These are phyloP conservation scores for Byssothecium circinans DNA, from an alignment of 2,329 filamentous ascomycete genomes.

Conservation along the genomic window DNA sequence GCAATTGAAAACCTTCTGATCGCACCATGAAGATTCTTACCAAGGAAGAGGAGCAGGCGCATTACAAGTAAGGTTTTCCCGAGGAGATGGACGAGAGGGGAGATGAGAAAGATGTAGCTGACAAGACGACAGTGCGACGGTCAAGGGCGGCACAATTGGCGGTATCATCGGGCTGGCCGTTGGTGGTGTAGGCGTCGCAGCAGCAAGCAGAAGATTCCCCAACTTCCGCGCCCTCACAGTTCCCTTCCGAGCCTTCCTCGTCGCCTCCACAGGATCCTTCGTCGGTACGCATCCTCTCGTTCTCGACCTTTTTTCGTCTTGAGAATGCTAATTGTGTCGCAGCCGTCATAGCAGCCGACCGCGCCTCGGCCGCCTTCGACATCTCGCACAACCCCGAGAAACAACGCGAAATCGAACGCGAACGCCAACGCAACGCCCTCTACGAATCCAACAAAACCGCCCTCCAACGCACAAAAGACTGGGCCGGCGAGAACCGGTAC, in stretches of 20 bases:
- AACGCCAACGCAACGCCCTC: conserved; percentile 37
- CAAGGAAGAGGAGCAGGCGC: conserved; percentile 85
- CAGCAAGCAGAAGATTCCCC: conserved; percentile 70
- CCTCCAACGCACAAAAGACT: conserved; percentile 66
- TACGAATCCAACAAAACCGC: conserved; percentile 58
- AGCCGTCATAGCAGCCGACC: conserved; percentile 81
- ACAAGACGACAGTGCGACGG: conserved; percentile 58
- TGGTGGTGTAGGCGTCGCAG: conserved; percentile 68
- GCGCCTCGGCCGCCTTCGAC: conserved; percentile 72
- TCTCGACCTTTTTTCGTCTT: not conserved
- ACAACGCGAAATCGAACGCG: conserved; percentile 32
- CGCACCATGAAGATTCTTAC: conserved; percentile 86
- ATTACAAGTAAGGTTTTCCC: conserved; percentile 65
- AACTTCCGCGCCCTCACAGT: conserved; percentile 80
- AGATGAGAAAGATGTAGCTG: conserved; percentile 14
- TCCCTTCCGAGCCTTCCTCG: conserved; percentile 88
- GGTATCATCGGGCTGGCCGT: conserved; percentile 67
- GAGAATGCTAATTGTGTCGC: conserved; percentile 14
- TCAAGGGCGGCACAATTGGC: conserved; percentile 78
- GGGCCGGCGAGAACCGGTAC: conserved; percentile 81
- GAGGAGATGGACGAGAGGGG: not conserved
- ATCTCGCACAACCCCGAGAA: conserved; percentile 63
- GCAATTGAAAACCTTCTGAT: not conserved
- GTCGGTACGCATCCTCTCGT: conserved; percentile 53
- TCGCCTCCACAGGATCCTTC: conserved; percentile 81